Conservation (phyloP, 805 yeast species). For the Ogataea saltuana region DNA sequence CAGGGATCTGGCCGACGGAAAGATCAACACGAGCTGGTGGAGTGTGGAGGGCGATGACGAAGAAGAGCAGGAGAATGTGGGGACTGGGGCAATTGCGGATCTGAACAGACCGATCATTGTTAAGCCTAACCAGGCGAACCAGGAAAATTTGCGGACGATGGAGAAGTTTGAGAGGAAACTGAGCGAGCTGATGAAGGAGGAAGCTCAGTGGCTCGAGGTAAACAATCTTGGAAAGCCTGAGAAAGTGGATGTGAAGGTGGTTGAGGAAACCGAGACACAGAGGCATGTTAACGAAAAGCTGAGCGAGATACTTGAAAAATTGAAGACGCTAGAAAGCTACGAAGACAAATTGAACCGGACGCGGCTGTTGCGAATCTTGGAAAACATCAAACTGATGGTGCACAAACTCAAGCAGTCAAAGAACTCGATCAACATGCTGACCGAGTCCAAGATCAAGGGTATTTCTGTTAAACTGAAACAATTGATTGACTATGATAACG, state of each 20-base stretch:
- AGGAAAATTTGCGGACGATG: conserved; percentile 49
- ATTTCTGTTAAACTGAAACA: conserved; percentile 25
- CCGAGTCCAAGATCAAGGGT: conserved; percentile 23
- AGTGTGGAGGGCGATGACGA: conserved; percentile 36
- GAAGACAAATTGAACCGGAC: conserved; percentile 12
- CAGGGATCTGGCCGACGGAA: conserved; percentile 58
- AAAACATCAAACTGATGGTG: conserved; percentile 37
- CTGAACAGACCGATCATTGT: conserved; percentile 36
- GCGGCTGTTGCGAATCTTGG: conserved; percentile 30
- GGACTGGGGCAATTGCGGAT: conserved; percentile 24
- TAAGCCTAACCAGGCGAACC: conserved; percentile 62
- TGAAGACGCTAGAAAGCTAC: conserved; percentile 14
- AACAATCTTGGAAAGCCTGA: conserved; percentile 10
- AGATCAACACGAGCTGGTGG: conserved; percentile 71
- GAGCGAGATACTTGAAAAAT: conserved; percentile 19
- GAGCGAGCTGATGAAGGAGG: conserved; percentile 45
- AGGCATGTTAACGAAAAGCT: conserved; percentile 13
- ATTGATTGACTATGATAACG: conserved; percentile 21
- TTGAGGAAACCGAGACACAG: conserved; percentile 7
- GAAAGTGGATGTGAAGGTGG: conserved; percentile 15
- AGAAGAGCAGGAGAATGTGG: conserved; percentile 18
- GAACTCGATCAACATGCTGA: conserved; percentile 22
- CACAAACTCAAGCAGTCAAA: conserved; percentile 31
- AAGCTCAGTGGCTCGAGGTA: conserved; percentile 43
- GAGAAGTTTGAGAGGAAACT: conserved; percentile 47